Conservation (phyloP, 352 stramenopile species). For the Phytophthora lateralis region DNA sequence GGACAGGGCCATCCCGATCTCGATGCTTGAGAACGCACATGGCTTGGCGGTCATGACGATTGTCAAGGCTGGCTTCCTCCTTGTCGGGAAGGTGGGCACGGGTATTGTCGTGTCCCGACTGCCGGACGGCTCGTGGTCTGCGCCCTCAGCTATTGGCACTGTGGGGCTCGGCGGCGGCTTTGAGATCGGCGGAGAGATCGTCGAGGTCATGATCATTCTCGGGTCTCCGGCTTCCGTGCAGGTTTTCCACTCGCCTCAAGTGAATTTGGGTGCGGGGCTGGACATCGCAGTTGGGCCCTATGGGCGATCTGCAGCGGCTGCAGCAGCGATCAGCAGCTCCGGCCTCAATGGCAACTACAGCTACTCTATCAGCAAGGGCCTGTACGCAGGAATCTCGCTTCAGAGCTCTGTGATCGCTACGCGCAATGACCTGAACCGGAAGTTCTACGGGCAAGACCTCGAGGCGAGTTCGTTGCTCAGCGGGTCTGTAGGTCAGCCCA, state of each 20-base stretch:
- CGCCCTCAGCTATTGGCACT: constrained; percentile 89
- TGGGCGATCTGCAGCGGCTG: constrained; percentile 66
- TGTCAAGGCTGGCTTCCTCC: constrained; percentile 57
- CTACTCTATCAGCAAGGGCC: constrained; percentile 89
- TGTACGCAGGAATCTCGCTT: constrained; percentile 91
- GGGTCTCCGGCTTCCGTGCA: constrained; percentile 87
- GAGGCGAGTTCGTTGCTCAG: constrained; percentile 48
- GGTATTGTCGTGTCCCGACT: constrained; percentile 85
- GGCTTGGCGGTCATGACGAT: constrained; percentile 65
- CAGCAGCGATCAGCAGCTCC: constrained; percentile 55
- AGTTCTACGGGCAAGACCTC: constrained; percentile 90
- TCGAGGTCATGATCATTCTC: constrained; percentile 93
- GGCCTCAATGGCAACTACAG: constrained; percentile 89
- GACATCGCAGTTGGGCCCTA: constrained; percentile 86
- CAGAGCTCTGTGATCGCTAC: constrained; percentile 89
- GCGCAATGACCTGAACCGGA: constrained; percentile 88
- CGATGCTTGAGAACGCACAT: constrained; percentile 57
- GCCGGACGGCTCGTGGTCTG: constrained; percentile 77
- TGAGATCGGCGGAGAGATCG: constrained; percentile 88
- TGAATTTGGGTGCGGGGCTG: constrained; percentile 89
- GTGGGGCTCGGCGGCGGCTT: constrained; percentile 79
- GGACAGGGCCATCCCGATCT: constrained; percentile 52
- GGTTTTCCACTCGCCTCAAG: constrained; percentile 78
- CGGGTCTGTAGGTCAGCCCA: constrained; percentile 45
- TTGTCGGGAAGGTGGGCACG: constrained; percentile 66